These are phyloP conservation scores for Rhodotorula sp. DNA, from an alignment of 1,284 basidiomycete genomes.

Conservation along the genomic window DNA sequence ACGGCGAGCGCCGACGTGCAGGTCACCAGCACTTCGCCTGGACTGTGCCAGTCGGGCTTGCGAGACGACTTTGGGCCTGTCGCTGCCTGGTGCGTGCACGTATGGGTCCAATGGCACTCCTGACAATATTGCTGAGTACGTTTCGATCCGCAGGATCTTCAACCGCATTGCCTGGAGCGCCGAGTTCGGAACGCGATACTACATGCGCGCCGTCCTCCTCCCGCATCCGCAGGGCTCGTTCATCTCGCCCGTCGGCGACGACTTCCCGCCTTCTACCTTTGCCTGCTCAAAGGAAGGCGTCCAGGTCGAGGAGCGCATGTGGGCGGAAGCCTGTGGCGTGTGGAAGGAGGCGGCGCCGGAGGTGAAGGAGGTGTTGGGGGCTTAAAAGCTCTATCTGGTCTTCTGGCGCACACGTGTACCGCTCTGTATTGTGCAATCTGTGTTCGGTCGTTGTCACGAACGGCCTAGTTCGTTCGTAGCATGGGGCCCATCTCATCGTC, in stretches of 20 bases:
- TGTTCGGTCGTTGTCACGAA: no score
- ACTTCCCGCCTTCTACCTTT: not conserved
- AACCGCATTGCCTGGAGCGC: not conserved
- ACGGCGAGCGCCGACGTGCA: constrained; percentile 17
- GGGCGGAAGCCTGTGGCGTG: constrained; percentile 25
- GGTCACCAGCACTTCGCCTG: constrained; percentile 43
- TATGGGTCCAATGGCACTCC: not conserved
- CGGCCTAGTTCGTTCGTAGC: no score
- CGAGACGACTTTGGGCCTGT: constrained; percentile 1
- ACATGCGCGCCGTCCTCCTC: constrained; percentile 15
- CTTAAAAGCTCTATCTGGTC: no score
- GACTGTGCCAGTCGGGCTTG: constrained; percentile 38
- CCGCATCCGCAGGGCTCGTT: not conserved
- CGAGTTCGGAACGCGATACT: constrained; percentile 17
- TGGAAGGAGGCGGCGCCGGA: constrained; percentile 19
- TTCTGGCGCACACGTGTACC: no score
- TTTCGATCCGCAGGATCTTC: not conserved
- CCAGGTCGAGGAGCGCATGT: constrained; percentile 17
- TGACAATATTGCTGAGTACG: no score
- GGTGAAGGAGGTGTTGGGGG: not conserved
- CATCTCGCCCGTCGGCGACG: not conserved
- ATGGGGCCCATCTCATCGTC: no score
- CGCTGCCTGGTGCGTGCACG: not conserved
- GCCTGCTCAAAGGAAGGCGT: constrained; percentile 11
- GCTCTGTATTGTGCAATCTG: no score